Evolutionary conservation across 192 early-diverging fungal genomes (phyloP).

Genomic region (Rhizoclosmatium globosum): DNA sequence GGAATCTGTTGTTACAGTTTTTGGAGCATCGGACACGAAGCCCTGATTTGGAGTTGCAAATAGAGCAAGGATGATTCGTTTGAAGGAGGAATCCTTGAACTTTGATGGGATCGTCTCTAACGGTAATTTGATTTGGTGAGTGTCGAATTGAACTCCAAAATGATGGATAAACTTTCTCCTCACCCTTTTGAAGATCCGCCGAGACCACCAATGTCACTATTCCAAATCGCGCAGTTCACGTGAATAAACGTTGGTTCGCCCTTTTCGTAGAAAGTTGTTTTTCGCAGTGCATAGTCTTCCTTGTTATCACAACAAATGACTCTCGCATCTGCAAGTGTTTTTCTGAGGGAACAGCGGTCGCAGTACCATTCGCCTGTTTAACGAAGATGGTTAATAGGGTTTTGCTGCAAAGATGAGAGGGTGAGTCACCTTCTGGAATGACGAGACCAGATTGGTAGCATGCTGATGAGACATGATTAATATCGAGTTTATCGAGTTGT

Average conservation of each 20-base stretch:
- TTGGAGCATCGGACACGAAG: constrained; percentile 18
- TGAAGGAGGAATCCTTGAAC: constrained; percentile 1
- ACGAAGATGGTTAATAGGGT: no score
- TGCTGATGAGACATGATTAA: background rate
- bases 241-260: constrained; percentile 1
- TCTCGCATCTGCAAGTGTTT: background rate
- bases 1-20: background rate
- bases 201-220: background rate
- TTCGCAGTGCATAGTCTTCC: background rate
- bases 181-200: no score
- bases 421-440: constrained; percentile 11
- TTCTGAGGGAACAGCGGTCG: background rate
- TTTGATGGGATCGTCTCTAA: constrained; percentile 26
- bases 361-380: constrained; percentile 11
- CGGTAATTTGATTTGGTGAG: no score
- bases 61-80: constrained; percentile 2
- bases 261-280: constrained; percentile 1
- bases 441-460: constrained; percentile 12
- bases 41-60: constrained; percentile 14
- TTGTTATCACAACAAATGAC: constrained; percentile 14
- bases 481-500: background rate
- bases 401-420: no score
- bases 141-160: no score
- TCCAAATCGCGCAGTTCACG: constrained; percentile 27
- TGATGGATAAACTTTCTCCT: no score